Percentiles rank a stretch among this genome's conserved stretches.
Conservation (phyloP, 108 stramenopile species). For the Nitzschia putrida region DNA sequence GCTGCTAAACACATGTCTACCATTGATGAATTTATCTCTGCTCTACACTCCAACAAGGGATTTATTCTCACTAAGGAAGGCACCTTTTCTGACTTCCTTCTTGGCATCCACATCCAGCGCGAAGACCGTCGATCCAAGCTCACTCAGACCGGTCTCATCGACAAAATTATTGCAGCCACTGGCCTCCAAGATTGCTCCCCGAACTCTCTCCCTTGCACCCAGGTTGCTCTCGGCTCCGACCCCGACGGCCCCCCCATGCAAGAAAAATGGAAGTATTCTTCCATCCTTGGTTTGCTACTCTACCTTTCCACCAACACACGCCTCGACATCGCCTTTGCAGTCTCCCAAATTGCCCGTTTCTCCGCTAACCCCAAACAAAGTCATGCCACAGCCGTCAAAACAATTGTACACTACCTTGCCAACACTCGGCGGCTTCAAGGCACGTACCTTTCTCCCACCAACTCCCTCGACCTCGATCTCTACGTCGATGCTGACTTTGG, state of each 20-base stretch:
- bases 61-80: constrained; percentile 35
- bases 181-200: background rate
- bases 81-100: constrained; percentile 18
- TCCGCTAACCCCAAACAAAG: background rate
- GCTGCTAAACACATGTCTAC: background rate
- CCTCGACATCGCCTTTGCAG: constrained; percentile 37
- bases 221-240: no score
- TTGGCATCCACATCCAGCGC: background rate
- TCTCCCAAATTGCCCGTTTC: constrained; percentile 13
- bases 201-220: background rate
- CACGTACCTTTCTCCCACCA: constrained; percentile 24
- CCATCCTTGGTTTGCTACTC: constrained; percentile 43
- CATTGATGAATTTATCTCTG: constrained; percentile 13
- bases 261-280: constrained; percentile 21
- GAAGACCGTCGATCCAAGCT: background rate
- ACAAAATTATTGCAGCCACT: constrained; percentile 1
- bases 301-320: constrained; percentile 39
- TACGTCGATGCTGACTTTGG: constrained; percentile 57
- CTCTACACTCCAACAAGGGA: constrained; percentile 9
- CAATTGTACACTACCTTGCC: constrained; percentile 43
- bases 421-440: constrained; percentile 31
- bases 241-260: constrained; percentile 12
- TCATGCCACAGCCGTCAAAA: constrained; percentile 41
- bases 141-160: background rate
- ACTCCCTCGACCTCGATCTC: constrained; percentile 26